These are phyloP conservation scores for Boletus reticuloceps DNA, from an alignment of 768 basidiomycete genomes.

Conservation along the genomic window DNA sequence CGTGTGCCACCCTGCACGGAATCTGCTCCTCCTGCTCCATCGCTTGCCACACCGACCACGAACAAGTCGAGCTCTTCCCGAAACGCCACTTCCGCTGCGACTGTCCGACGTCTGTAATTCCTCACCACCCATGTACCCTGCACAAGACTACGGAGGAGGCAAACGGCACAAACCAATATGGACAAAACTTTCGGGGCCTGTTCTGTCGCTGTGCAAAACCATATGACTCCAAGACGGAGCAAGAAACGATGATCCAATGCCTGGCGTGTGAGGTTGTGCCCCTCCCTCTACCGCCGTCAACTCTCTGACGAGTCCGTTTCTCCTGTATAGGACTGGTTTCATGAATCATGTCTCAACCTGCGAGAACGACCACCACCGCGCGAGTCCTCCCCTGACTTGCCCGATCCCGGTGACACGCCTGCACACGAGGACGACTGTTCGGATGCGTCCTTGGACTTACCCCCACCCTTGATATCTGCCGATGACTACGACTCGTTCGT, in stretches of 20 bases:
- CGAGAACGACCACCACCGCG: conserved; percentile 59
- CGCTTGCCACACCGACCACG: conserved; percentile 83
- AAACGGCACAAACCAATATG: conserved; percentile 63
- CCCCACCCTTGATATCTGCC: conserved; percentile 64
- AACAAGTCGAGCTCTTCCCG: conserved; percentile 85
- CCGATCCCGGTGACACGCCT: background rate
- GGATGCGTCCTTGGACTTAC: conserved; percentile 61
- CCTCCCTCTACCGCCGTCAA: too few species aligned
- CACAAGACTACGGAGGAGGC: conserved; percentile 51
- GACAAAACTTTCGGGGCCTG: conserved; percentile 65
- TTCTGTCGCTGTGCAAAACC: conserved; percentile 76
- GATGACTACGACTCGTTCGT: conserved; percentile 74
- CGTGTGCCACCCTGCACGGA: conserved; percentile 65
- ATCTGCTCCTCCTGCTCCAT: conserved; percentile 83
- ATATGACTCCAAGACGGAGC: conserved; percentile 72
- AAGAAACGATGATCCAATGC: conserved; percentile 89
- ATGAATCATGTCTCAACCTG: conserved; percentile 85
- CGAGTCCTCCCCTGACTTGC: conserved; percentile 33
- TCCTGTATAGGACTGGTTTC: conserved; percentile 75
- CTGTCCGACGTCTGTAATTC: conserved; percentile 67
- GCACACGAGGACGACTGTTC: conserved; percentile 51
- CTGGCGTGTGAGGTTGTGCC: conserved; percentile 70
- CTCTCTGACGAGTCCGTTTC: background rate
- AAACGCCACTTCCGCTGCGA: conserved; percentile 84
- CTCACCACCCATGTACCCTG: conserved; percentile 57